These are phyloP conservation scores for Suhomyces faveliae DNA, from an alignment of 805 yeast species.

Conservation along the genomic window DNA sequence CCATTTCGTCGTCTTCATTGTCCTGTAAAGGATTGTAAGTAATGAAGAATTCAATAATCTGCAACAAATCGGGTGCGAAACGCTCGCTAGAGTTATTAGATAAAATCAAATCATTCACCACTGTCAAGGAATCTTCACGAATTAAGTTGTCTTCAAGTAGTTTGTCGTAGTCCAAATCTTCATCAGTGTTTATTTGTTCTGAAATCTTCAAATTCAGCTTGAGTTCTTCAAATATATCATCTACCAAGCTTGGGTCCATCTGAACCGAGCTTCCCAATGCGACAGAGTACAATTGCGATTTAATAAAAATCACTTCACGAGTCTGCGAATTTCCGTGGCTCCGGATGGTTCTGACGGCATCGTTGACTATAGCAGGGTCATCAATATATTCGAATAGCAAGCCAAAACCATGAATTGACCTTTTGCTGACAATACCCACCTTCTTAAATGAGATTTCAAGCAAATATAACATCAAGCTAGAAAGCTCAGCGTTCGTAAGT, in stretches of 20 bases:
- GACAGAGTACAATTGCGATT: slow-evolving; percentile 9
- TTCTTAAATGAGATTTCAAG: slow-evolving; percentile 38
- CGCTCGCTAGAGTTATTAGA: slow-evolving; percentile 12
- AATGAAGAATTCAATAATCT: slow-evolving; percentile 23
- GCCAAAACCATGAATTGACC: slow-evolving; percentile 50
- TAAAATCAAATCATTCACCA: slow-evolving; percentile 34
- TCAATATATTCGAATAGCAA: slow-evolving; percentile 27
- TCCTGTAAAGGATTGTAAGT: slow-evolving; percentile 30
- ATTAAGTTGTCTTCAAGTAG: slow-evolving; percentile 44
- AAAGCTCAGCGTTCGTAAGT: slow-evolving; percentile 36
- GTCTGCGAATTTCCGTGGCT: not conserved
- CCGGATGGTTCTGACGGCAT: not conserved
- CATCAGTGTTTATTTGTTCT: slow-evolving; percentile 15
- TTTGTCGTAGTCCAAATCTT: slow-evolving; percentile 45
- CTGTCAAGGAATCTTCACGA: slow-evolving; percentile 51
- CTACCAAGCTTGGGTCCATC: slow-evolving; percentile 6
- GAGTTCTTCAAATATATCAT: slow-evolving; percentile 7
- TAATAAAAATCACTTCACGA: slow-evolving; percentile 3
- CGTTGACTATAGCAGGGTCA: slow-evolving; percentile 4
- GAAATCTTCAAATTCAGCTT: slow-evolving; percentile 1
- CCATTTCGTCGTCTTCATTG: slow-evolving; percentile 21
- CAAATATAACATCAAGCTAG: slow-evolving; percentile 25
- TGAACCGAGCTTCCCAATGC: slow-evolving; percentile 3
- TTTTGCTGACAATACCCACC: slow-evolving; percentile 46
- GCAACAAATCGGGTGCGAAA: slow-evolving; percentile 14